These are phyloP conservation scores for Protomyces inundatus DNA, from an alignment of 1,139 yeast species.

Conservation along the genomic window DNA sequence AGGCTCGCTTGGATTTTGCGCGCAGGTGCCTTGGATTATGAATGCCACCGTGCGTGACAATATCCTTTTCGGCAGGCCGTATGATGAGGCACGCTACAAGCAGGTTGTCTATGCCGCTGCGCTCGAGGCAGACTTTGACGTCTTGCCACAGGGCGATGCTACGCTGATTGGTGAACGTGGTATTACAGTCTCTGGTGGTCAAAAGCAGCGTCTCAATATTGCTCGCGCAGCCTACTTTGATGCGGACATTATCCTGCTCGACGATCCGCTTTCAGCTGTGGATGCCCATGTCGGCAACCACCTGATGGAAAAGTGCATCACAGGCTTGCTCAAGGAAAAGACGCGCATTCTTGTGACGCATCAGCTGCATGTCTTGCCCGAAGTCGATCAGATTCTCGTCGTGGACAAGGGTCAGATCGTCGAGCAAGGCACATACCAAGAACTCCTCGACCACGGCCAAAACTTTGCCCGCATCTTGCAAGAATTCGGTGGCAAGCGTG, in stretches of 20 bases:
- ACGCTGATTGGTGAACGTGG: conserved; percentile 94
- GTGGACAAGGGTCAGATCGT: conserved; percentile 57
- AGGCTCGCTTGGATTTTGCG: conserved; percentile 43
- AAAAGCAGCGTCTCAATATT: conserved; percentile 76
- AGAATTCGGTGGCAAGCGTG: conserved; percentile 41
- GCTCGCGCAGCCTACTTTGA: conserved; percentile 80
- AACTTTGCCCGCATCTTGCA: conserved; percentile 51
- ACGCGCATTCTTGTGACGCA: conserved; percentile 83
- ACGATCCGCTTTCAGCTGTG: conserved; percentile 85
- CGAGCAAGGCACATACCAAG: conserved; percentile 55
- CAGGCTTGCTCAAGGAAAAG: conserved; percentile 52
- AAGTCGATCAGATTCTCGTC: conserved; percentile 65
- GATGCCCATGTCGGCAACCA: conserved; percentile 86
- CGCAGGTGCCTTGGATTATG: conserved; percentile 71
- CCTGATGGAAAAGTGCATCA: conserved; percentile 64
- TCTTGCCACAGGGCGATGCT: conserved; percentile 71
- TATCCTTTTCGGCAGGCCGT: conserved; percentile 63
- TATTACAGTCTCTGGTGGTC: conserved; percentile 87
- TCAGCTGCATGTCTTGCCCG: conserved; percentile 62
- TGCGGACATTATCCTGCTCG: conserved; percentile 62
- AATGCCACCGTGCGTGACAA: conserved; percentile 74
- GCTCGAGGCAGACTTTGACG: conserved; percentile 60
- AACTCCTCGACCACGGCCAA: conserved; percentile 45
- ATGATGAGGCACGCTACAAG: conserved; percentile 52
- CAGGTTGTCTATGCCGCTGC: conserved; percentile 61